Base-by-base conservation (phyloP, 768 basidiomycete genomes). In the Stropharia rugosoannulata region DNA sequence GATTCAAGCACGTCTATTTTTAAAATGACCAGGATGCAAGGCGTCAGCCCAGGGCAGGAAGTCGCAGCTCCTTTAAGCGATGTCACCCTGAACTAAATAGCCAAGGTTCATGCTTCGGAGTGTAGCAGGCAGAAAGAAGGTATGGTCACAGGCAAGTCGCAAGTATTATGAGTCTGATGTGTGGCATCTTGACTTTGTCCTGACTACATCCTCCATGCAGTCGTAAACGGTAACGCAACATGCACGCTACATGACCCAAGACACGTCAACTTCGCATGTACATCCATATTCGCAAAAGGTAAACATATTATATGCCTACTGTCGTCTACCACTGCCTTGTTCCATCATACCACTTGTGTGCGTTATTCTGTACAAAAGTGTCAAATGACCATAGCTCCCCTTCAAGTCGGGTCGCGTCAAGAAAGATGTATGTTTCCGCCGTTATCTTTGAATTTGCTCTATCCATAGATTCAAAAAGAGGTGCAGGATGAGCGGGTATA, bases 391-490 rank as follows among this genome's bases (percentile, higher is more conserved):
- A 98, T 4, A 90, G 70, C 29, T 77, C 75, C 0, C 82, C 74
- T 22, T 81, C 74, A 7, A 98, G 73, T 6, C 68, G 57, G 0
- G 62, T 59, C 6, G 80, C 66, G 3, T 72, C 70, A 25, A 67
- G 68, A 80, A 85, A 96, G 19, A 93, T 77, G 64, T 97, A 98
- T 2, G 89, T 86, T 57, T 90, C 78, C 0, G 80, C 86, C n/a
- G 75, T 63, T 0, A 85, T 63, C 0, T 76, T 55, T 0, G 62
- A 32, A 32, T 32, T 56, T 4, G 63, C 40, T 0, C 80, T 51
- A 15, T 78, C 74, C 27, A 66, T 57, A 0, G 62, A 49, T 3
- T 68, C 44, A 15, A 79, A 78, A 8, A 83, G 64, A 2, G 77
- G 69, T 0, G 79, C 73, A n/a, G 75, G 71, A 5, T 73, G 69